Evolutionary conservation across 73 alveolate genomes (phyloP).

Genomic region (Paramecium tetraurelia): DNA sequence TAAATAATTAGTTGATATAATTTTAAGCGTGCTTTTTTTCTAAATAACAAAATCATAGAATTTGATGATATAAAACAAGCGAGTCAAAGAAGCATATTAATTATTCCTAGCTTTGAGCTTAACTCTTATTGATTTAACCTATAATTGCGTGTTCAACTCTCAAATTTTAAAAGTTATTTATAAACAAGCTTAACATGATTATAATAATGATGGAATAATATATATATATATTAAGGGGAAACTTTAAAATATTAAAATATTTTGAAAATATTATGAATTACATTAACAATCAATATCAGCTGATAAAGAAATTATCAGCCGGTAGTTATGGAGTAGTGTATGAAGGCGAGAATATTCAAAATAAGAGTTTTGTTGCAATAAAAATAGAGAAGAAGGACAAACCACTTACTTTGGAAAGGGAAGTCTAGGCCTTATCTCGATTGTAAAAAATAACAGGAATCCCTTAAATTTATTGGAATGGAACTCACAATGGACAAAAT

Average conservation of each 20-base stretch:
- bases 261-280: neutral
- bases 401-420: constrained; percentile 40
- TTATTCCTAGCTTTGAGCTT: neutral
- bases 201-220: neutral
- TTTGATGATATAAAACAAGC: neutral
- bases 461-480: constrained; percentile 51
- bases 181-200: neutral
- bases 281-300: neutral
- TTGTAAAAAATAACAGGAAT: neutral
- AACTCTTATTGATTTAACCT: neutral
- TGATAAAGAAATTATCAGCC: neutral
- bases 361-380: constrained; percentile 40
- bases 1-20: neutral
- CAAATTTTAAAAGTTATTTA: neutral
- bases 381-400: constrained; percentile 50
- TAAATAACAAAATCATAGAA: neutral
- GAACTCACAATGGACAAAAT: constrained; percentile 39
- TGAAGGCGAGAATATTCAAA: constrained; percentile 27
- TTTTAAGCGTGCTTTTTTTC: neutral
- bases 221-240: neutral
- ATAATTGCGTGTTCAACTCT: neutral
- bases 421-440: neutral
- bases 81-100: neutral
- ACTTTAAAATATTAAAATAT: neutral
- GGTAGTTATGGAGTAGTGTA: constrained; percentile 12